These are phyloP conservation scores for Saccharomycopsis microspora DNA, from an alignment of 805 yeast genomes.

Conservation along the genomic window DNA sequence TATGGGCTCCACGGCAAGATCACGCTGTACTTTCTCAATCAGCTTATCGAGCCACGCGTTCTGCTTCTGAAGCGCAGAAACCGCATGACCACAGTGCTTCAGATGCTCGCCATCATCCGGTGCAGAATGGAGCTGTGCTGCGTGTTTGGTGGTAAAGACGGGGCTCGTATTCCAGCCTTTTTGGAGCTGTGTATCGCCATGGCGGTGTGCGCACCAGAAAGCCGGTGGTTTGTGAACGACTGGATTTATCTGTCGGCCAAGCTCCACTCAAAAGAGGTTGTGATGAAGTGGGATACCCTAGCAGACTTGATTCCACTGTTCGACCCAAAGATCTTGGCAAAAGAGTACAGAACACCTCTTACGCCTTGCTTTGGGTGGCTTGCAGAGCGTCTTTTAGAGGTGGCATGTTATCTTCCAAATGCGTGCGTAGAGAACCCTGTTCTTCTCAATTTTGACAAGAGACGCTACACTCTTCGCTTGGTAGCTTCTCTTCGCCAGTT, in stretches of 20 bases:
- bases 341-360: slow-evolving; percentile 26
- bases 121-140: slow-evolving; percentile 53
- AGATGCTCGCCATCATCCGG: slow-evolving; percentile 52
- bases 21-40: slow-evolving; percentile 49
- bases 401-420: slow-evolving; percentile 68
- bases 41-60: slow-evolving; percentile 54
- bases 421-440: slow-evolving; percentile 54
- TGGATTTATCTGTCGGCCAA: slow-evolving; percentile 55
- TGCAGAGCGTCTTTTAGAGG: slow-evolving; percentile 65
- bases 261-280: slow-evolving; percentile 17
- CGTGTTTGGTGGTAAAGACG: slow-evolving; percentile 29
- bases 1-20: slow-evolving; percentile 59
- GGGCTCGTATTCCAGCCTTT: slow-evolving; percentile 55
- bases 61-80: slow-evolving; percentile 47
- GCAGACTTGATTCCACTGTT: slow-evolving; percentile 24
- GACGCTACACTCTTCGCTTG: slow-evolving; percentile 55
- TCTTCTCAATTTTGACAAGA: slow-evolving; percentile 77
- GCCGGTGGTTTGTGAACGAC: slow-evolving; percentile 51
- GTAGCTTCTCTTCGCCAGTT: slow-evolving; percentile 41
- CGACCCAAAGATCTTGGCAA: slow-evolving; percentile 24
- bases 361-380: slow-evolving; percentile 93
- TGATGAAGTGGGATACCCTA: slow-evolving; percentile 24
- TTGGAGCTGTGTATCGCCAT: slow-evolving; percentile 69
- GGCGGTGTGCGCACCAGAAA: slow-evolving; percentile 71
- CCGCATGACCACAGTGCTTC: slow-evolving; percentile 57